Base-by-base conservation (phyloP, 805 yeast species). In the Cyberlindnera euphorbiae region DNA sequence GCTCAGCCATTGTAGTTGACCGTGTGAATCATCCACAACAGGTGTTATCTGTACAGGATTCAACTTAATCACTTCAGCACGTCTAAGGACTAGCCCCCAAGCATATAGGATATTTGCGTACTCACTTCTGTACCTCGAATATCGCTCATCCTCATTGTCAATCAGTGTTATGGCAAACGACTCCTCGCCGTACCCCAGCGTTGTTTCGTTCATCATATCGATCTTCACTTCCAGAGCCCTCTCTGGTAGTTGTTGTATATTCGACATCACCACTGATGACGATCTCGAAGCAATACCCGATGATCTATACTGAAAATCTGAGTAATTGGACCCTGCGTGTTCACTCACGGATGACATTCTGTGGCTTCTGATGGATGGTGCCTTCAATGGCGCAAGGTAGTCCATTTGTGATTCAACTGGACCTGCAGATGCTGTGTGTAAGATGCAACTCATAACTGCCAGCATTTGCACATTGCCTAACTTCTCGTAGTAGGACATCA, bases 71-170 rank as follows among this genome's bases (percentile, higher is more conserved):
- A 89, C 73, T 50, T 89, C 89, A 19, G 85, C 77, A 28, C 96
- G 61, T 45, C 80, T 76, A n/a, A 83, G 71, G 0, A 88, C 83
- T 14, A 88, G 65, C 0, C 93, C 94, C 97, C 97, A 90, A 23
- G 72, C 59, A 50, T 74, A 84, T 11, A 89, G 63, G 53, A 89
- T 69, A 14, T 80, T 73, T 0, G 96, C 88, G 56, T 90, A 89
- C 46, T 79, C 81, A 15, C 72, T 68, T 26, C 96, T 75, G 73
- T 64, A 67, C 1, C 46, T 44, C 25, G 53, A 44, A 30, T 49
- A 66, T 53, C 33, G 31, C 12, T 35, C 39, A 18, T 52, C 50
- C 9, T 46, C 45, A 16, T 47, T 45, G 38, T 68, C 66, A 10
- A 45, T 38, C n/a, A 49, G 30, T 36, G 69, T 72, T 46, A 56